Evolutionary conservation across 2,329 filamentous ascomycete genomes (phyloP).

Genomic region (Elsinoe necatrix): DNA sequence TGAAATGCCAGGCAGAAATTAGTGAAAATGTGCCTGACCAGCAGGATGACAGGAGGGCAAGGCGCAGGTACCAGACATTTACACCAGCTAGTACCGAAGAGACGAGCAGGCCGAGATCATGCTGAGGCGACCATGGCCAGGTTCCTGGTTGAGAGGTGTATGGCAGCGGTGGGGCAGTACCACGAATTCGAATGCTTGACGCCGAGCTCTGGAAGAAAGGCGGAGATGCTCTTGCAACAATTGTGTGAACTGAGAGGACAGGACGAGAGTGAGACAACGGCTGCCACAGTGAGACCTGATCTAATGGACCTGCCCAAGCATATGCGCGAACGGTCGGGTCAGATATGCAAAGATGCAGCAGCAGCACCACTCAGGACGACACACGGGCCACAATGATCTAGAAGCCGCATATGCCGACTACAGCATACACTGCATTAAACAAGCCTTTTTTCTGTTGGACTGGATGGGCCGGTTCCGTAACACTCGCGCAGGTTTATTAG

Average conservation of each 20-base stretch:
- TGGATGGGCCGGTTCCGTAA: not conserved
- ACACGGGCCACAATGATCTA: conserved; percentile 1
- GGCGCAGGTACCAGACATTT: conserved; percentile 10
- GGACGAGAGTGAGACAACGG: conserved; percentile 8
- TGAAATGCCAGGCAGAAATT: not conserved
- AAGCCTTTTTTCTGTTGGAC: not conserved
- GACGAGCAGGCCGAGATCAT: conserved; percentile 4
- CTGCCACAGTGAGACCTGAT: conserved; percentile 12
- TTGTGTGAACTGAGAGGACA: not conserved
- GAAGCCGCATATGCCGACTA: not conserved
- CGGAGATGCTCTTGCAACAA: not conserved
- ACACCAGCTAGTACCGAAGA: conserved; percentile 7
- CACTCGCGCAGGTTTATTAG: not conserved
- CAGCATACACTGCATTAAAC: not conserved
- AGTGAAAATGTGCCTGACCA: conserved; percentile 6
- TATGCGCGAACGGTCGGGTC: conserved; percentile 2
- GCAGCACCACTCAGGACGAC: not conserved
- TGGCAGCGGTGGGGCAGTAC: conserved; percentile 11
- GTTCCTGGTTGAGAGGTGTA: conserved; percentile 7
- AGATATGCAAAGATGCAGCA: not conserved
- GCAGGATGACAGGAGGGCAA: conserved; percentile 7
- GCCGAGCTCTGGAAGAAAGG: conserved; percentile 6
- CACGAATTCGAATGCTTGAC: not conserved
- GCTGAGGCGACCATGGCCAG: not conserved
- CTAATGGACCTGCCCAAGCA: conserved; percentile 5